phyloP scores from a whole-genome alignment of 257 asterid species.

The Voacanga thouarsii region DNA sequence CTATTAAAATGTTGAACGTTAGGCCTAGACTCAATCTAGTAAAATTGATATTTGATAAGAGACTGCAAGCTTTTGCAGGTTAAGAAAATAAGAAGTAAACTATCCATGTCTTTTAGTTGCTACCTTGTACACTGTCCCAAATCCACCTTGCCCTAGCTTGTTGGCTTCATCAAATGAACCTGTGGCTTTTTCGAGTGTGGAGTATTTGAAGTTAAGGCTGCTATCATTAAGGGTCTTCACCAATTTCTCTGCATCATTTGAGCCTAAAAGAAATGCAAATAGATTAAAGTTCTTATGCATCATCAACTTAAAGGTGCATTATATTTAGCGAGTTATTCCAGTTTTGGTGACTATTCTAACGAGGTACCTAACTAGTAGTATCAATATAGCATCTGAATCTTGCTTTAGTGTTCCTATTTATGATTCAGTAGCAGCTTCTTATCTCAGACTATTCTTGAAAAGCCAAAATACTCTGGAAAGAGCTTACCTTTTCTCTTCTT shows the following conservation, averaged over 20 bases:
- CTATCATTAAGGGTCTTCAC: slow-evolving; percentile 73
- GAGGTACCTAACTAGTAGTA: background rate
- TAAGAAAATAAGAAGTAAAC: background rate
- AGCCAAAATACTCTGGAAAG: background rate
- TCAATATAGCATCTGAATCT: background rate
- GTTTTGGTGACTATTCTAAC: background rate
- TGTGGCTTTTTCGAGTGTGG: slow-evolving; percentile 90
- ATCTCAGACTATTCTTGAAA: background rate
- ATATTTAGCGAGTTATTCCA: background rate
- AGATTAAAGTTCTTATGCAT: background rate
- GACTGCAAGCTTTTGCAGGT: background rate
- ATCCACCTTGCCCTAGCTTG: slow-evolving; percentile 96
- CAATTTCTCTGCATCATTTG: slow-evolving; percentile 55
- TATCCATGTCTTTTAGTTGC: background rate
- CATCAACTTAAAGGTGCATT: background rate
- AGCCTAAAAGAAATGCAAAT: slow-evolving; percentile 25
- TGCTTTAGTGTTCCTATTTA: background rate
- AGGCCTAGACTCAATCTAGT: background rate
- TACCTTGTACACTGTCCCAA: slow-evolving; percentile 89
- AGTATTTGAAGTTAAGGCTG: slow-evolving; percentile 87
- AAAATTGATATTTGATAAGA: background rate
- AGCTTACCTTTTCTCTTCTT: slow-evolving; percentile 72
- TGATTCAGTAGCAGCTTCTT: background rate
- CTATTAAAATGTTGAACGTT: slow-evolving; percentile 27
- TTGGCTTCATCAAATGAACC: slow-evolving; percentile 66